Percentiles rank a stretch among this genome's conserved stretches.
Evolutionary conservation across 2,329 filamentous ascomycete species (phyloP).

Genomic region (Alternaria viburni): DNA sequence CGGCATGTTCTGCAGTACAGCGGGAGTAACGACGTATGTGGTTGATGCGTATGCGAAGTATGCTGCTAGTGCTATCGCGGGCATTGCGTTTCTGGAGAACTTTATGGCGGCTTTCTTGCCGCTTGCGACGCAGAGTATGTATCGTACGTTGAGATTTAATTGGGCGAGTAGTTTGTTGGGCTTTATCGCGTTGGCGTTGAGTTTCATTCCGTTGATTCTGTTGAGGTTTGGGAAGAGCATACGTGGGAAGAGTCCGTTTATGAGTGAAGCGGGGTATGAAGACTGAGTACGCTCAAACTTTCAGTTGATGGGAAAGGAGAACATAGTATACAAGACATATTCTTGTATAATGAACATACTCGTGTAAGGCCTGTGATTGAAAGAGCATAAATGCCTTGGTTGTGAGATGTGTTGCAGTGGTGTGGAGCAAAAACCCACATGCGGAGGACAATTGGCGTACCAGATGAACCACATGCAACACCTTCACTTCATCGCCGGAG

Average conservation of each 20-base stretch:
- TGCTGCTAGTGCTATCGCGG: conserved; percentile 58
- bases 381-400: not conserved
- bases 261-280: conserved; percentile 37
- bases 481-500: conserved; percentile 8
- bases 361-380: not conserved
- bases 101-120: conserved; percentile 57
- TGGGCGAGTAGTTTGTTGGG: conserved; percentile 58
- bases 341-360: not conserved
- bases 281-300: not conserved
- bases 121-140: conserved; percentile 56
- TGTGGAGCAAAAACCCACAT: not conserved
- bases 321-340: not conserved
- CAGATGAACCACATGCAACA: not conserved
- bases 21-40: conserved; percentile 57
- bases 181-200: conserved; percentile 53
- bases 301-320: not conserved
- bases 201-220: conserved; percentile 54
- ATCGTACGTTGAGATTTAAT: conserved; percentile 55
- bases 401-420: not conserved
- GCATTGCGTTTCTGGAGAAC: conserved; percentile 58
- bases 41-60: conserved; percentile 59
- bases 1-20: conserved; percentile 56
- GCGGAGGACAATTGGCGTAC: not conserved
- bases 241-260: conserved; percentile 48
- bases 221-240: conserved; percentile 52